Evolutionary conservation across 2,329 filamentous ascomycete species (phyloP).

Genomic region (Alternaria panax): DNA sequence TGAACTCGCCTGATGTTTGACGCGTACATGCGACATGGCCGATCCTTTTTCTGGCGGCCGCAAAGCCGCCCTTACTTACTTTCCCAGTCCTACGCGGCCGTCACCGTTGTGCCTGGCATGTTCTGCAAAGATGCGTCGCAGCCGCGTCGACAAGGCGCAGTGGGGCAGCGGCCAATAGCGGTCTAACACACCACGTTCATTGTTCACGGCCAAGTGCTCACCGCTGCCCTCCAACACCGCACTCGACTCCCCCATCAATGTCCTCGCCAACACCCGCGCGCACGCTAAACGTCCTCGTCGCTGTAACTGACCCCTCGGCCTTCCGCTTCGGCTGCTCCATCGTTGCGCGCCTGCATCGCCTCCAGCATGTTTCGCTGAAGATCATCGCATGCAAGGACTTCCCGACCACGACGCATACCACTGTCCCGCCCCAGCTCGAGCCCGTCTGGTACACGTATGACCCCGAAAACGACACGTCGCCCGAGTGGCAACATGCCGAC

Average conservation of each 20-base stretch:
- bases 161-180: conserved; percentile 32
- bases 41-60: not conserved
- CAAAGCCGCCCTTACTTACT: not conserved
- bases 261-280: conserved; percentile 30
- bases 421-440: conserved; percentile 37
- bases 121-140: not conserved
- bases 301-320: conserved; percentile 70
- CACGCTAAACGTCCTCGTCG: conserved; percentile 63
- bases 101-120: not conserved
- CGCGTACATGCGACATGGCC: not conserved
- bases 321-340: conserved; percentile 71
- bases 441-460: conserved; percentile 42
- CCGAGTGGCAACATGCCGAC: conserved; percentile 37
- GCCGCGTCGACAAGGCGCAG: conserved; percentile 2
- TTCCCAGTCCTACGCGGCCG: not conserved
- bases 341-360: conserved; percentile 71
- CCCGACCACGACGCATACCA: conserved; percentile 29
- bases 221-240: conserved; percentile 12
- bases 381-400: conserved; percentile 42
- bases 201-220: too few species aligned
- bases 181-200: too few species aligned
- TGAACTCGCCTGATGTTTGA: not conserved
- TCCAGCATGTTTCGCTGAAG: conserved; percentile 65
- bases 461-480: conserved; percentile 23
- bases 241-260: conserved; percentile 22